These are phyloP conservation scores for Euphrasia confusa DNA, from an alignment of 257 asterid species.

Conservation along the genomic window DNA sequence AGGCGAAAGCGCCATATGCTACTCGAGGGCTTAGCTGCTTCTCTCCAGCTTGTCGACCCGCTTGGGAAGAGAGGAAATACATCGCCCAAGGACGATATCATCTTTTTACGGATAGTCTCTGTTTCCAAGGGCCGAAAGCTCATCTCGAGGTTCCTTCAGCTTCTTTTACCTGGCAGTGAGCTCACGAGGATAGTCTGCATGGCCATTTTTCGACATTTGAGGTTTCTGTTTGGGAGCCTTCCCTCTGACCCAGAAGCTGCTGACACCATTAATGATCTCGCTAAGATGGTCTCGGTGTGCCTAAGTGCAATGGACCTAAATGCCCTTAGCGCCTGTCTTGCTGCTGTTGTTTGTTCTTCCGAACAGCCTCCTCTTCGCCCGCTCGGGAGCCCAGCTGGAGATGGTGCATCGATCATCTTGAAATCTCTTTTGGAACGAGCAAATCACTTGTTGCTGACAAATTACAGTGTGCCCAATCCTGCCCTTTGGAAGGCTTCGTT, in stretches of 20 bases:
- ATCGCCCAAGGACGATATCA: constrained; percentile 78
- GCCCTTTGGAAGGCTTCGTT: constrained; percentile 97
- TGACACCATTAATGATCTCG: constrained; percentile 47
- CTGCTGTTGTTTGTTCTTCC: constrained; percentile 94
- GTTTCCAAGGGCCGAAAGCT: constrained; percentile 85
- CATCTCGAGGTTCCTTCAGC: constrained; percentile 72
- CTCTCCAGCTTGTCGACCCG: constrained; percentile 95
- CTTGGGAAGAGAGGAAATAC: constrained; percentile 66
- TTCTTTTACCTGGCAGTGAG: constrained; percentile 76
- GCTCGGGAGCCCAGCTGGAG: constrained; percentile 72
- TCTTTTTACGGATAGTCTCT: constrained; percentile 69
- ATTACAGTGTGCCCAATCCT: constrained; percentile 55
- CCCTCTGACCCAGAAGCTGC: constrained; percentile 70
- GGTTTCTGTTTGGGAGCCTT: constrained; percentile 82
- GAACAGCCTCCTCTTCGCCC: constrained; percentile 99
- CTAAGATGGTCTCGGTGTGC: constrained; percentile 57
- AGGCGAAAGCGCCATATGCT: constrained; percentile 72
- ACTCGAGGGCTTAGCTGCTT: constrained; percentile 88
- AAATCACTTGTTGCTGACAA: constrained; percentile 32
- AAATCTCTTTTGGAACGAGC: constrained; percentile 86
- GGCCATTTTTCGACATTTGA: constrained; percentile 88
- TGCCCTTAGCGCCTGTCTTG: constrained; percentile 92
- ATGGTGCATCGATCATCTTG: constrained; percentile 76
- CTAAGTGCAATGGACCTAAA: constrained; percentile 81
- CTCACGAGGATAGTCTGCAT: constrained; percentile 89